phyloP scores from a whole-genome alignment of 176 grass and related monocot genomes.

The Paspalum vaginatum region DNA sequence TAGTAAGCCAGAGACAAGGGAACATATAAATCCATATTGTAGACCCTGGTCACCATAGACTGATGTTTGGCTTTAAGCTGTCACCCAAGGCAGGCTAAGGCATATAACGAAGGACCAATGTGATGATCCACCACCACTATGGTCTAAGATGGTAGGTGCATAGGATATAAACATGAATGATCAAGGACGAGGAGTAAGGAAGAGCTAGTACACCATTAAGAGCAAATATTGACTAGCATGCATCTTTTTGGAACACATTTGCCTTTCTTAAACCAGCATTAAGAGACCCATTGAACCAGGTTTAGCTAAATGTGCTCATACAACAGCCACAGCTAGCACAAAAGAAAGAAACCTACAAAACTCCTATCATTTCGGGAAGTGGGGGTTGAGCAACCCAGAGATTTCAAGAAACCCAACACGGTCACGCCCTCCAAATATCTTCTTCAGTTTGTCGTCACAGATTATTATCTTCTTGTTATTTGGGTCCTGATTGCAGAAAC shows the following conservation, averaged over 20 bases:
- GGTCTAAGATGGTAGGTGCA: constrained; percentile 32
- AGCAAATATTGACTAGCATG: constrained; percentile 25
- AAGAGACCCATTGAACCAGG: constrained; percentile 4
- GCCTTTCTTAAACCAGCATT: constrained; percentile 33
- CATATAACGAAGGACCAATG: background rate
- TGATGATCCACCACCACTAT: constrained; percentile 24
- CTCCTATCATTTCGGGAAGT: constrained; percentile 64
- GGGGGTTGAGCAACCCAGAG: constrained; percentile 73
- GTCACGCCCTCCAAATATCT: constrained; percentile 76
- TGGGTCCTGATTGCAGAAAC: constrained; percentile 55
- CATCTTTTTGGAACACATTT: constrained; percentile 10
- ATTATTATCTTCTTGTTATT: constrained; percentile 78
- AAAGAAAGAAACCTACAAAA: constrained; percentile 37
- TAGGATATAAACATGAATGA: constrained; percentile 22
- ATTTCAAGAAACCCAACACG: constrained; percentile 87
- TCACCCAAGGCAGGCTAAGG: background rate
- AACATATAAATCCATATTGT: constrained; percentile 16
- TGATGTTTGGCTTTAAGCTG: constrained; percentile 11
- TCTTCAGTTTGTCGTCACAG: constrained; percentile 80
- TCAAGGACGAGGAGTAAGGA: constrained; percentile 23
- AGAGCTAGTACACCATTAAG: constrained; percentile 13
- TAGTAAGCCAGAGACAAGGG: constrained; percentile 26
- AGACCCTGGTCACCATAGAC: constrained; percentile 27
- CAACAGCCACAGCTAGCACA: constrained; percentile 37
- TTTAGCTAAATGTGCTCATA: constrained; percentile 37